Evolutionary conservation across 2,329 filamentous ascomycete species (phyloP).

Genomic region (Sphaerulina vaccinii): DNA sequence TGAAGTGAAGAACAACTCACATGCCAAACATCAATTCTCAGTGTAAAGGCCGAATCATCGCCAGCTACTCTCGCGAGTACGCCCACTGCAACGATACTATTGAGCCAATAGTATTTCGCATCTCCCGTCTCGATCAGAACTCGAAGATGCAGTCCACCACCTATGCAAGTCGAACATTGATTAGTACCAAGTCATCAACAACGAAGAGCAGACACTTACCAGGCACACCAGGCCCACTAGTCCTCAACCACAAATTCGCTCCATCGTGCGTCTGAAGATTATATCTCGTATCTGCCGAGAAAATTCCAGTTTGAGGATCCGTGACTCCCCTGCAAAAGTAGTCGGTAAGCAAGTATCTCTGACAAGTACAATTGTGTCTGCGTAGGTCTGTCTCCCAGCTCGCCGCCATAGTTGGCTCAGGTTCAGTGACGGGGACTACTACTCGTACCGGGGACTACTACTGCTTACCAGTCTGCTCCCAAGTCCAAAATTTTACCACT

Average conservation of each 20-base stretch:
- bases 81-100: conserved; percentile 37
- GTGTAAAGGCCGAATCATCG: conserved; percentile 19
- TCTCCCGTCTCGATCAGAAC: conserved; percentile 39
- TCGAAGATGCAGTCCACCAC: conserved; percentile 35
- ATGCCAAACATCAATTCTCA: conserved; percentile 33
- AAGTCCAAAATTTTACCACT: conserved; percentile 35
- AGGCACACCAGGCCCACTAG: conserved; percentile 33
- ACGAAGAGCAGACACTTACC: conserved; percentile 8
- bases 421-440: too few relatives aligned
- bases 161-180: neutral
- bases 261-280: conserved; percentile 40
- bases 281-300: conserved; percentile 40
- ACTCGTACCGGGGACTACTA: too few relatives aligned
- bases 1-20: conserved; percentile 25
- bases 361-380: too few relatives aligned
- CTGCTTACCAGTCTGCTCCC: conserved; percentile 43
- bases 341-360: too few relatives aligned
- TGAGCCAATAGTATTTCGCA: conserved; percentile 40
- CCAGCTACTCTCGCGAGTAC: conserved; percentile 18
- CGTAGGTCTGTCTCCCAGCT: too few relatives aligned
- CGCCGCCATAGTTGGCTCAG: too few relatives aligned
- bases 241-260: conserved; percentile 38
- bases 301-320: conserved; percentile 32
- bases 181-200: too few relatives aligned
- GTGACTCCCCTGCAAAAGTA: too few relatives aligned